phyloP scores from a whole-genome alignment of 352 stramenopile species.

The Peronospora farinosa region DNA sequence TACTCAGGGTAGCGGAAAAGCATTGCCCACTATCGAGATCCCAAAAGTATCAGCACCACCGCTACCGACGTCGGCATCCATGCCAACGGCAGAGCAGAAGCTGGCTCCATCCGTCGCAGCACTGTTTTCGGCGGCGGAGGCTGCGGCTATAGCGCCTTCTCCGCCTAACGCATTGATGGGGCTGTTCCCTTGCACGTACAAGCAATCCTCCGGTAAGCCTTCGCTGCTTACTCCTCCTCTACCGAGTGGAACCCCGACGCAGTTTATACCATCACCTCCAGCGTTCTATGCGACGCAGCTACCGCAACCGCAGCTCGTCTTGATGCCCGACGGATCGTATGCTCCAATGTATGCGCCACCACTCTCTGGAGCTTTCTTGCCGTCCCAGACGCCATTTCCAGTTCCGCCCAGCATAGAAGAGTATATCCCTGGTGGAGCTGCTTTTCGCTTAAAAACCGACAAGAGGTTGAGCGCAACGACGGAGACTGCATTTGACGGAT shows the following conservation, averaged over 20 bases:
- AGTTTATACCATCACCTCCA: slow-evolving; percentile 16
- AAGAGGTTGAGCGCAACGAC: slow-evolving; percentile 14
- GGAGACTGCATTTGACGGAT: neutral
- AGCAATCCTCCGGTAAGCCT: slow-evolving; percentile 11
- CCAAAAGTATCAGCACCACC: neutral
- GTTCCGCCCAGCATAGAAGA: slow-evolving; percentile 24
- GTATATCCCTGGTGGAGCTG: slow-evolving; percentile 27
- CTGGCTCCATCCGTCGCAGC: slow-evolving; percentile 39
- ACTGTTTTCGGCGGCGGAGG: slow-evolving; percentile 35
- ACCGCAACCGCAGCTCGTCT: slow-evolving; percentile 24
- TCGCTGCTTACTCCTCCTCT: slow-evolving; percentile 29
- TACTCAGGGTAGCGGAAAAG: slow-evolving; percentile 10
- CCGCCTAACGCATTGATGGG: slow-evolving; percentile 22
- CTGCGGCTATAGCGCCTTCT: slow-evolving; percentile 10
- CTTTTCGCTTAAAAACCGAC: slow-evolving; percentile 7
- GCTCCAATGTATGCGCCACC: slow-evolving; percentile 25
- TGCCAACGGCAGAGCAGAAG: slow-evolving; percentile 15
- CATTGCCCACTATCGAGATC: slow-evolving; percentile 1
- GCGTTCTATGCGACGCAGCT: slow-evolving; percentile 22
- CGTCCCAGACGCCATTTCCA: slow-evolving; percentile 10
- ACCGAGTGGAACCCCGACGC: slow-evolving; percentile 11
- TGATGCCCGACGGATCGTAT: slow-evolving; percentile 32
- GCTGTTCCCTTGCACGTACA: slow-evolving; percentile 57
- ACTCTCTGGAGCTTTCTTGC: slow-evolving; percentile 7
- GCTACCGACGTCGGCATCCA: slow-evolving; percentile 1